Conservation (phyloP, 352 stramenopile species). For the Phytophthora parvispora region DNA sequence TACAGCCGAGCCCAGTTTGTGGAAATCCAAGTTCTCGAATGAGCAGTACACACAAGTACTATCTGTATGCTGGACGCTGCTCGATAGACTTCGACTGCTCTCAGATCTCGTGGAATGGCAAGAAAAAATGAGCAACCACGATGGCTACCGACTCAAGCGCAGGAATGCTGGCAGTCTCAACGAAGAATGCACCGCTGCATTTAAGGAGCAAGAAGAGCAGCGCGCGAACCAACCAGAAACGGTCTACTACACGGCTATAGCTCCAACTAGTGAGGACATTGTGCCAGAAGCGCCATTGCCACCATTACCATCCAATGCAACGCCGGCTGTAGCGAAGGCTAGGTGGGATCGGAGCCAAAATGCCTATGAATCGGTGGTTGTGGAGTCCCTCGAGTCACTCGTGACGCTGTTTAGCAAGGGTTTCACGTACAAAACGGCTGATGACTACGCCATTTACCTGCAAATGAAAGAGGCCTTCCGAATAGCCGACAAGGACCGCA, state of each 20-base stretch:
- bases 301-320: conserved; percentile 20
- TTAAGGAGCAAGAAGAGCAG: conserved; percentile 38
- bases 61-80: conserved; percentile 54
- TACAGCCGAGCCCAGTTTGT: conserved; percentile 59
- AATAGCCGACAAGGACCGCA: conserved; percentile 66
- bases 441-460: conserved; percentile 77
- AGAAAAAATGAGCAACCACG: conserved; percentile 25
- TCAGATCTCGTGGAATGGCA: conserved; percentile 78
- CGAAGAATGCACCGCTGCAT: conserved; percentile 33
- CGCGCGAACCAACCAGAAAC: conserved; percentile 18
- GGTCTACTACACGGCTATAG: conserved; percentile 22
- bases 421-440: conserved; percentile 59
- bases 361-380: conserved; percentile 46
- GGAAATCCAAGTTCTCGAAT: conserved; percentile 62
- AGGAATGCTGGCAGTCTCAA: conserved; percentile 38
- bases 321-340: conserved; percentile 24
- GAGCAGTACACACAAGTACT: conserved; percentile 62
- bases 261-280: conserved; percentile 19
- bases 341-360: conserved; percentile 46
- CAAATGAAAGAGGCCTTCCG: conserved; percentile 86
- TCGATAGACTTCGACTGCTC: conserved; percentile 67
- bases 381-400: conserved; percentile 68
- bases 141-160: conserved; percentile 22
- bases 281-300: conserved; percentile 19
- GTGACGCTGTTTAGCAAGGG: conserved; percentile 65